A percentile compares a stretch with the other conserved stretches of the same genome.
Evolutionary conservation across 345 rosid species (phyloP).

Genomic region (Hirschfeldia incana): DNA sequence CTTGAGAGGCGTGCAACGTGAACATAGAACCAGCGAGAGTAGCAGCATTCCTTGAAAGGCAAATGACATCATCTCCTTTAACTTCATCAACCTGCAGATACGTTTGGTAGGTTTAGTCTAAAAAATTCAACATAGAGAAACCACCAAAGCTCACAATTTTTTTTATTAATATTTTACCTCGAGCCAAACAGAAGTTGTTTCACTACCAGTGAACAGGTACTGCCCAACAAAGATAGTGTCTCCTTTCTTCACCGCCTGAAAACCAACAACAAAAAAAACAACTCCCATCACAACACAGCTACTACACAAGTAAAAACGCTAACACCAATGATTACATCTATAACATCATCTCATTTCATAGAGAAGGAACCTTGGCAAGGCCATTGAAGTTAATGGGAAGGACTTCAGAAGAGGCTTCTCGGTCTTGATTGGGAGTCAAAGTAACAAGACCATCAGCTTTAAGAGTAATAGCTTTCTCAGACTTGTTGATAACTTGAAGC

Average conservation of each 20-base stretch:
- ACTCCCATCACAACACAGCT: slow-evolving; percentile 16
- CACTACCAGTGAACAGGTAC: slow-evolving; percentile 95
- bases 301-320: no score
- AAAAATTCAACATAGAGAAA: not conserved
- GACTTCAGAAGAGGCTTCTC: slow-evolving; percentile 79
- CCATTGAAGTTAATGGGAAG: slow-evolving; percentile 94
- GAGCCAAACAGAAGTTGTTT: slow-evolving; percentile 96
- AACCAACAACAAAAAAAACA: slow-evolving; percentile 35
- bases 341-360: not conserved
- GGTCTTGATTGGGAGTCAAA: slow-evolving; percentile 74
- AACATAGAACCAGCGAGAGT: slow-evolving; percentile 87
- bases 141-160: not conserved
- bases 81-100: slow-evolving; percentile 73
- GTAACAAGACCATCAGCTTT: slow-evolving; percentile 70
- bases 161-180: slow-evolving; percentile 61
- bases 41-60: slow-evolving; percentile 81
- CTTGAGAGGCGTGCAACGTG: slow-evolving; percentile 86
- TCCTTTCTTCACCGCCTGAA: slow-evolving; percentile 85
- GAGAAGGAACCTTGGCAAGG: slow-evolving; percentile 64
- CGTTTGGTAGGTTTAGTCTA: not conserved
- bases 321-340: not conserved
- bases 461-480: slow-evolving; percentile 71
- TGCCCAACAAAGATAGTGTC: slow-evolving; percentile 96
- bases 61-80: slow-evolving; percentile 79
- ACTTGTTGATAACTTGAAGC: slow-evolving; percentile 81